Evolutionary conservation across 2,329 filamentous ascomycete species (phyloP).

Genomic region (Capronia coronata): DNA sequence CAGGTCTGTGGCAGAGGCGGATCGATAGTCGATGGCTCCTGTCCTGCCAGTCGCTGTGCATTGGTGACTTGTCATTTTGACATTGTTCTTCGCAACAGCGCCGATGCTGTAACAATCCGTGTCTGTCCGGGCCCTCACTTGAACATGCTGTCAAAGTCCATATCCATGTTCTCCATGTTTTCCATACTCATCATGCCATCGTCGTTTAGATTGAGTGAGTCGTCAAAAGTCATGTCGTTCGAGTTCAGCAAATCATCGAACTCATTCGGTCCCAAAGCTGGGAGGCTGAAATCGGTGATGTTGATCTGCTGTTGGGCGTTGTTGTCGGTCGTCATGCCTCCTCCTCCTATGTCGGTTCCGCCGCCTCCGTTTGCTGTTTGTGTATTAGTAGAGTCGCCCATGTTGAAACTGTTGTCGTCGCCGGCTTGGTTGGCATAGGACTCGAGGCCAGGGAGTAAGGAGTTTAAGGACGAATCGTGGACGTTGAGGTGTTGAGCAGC

Average conservation of each 20-base stretch:
- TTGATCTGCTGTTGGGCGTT: conserved; percentile 9
- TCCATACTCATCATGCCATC: conserved; percentile 30
- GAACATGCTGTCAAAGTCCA: conserved; percentile 27
- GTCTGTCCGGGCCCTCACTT: conserved; percentile 3
- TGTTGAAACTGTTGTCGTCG: conserved; percentile 27
- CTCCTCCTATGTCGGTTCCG: background rate
- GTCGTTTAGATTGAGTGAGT: conserved; percentile 35
- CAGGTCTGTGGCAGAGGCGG: too few relatives aligned
- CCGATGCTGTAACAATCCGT: background rate
- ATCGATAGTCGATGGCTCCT: too few relatives aligned
- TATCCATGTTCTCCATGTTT: conserved; percentile 19
- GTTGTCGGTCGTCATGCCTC: conserved; percentile 3
- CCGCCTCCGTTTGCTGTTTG: conserved; percentile 20
- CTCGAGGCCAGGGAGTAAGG: conserved; percentile 32
- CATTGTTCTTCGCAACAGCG: background rate
- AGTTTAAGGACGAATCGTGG: conserved; percentile 27
- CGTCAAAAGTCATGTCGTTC: conserved; percentile 39
- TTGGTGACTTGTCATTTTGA: too few relatives aligned
- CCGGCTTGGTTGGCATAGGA: conserved; percentile 31
- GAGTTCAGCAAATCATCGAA: conserved; percentile 35
- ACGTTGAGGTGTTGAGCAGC: conserved; percentile 32
- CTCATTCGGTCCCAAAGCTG: conserved; percentile 25
- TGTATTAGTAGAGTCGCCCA: conserved; percentile 30
- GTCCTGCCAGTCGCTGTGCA: too few relatives aligned
- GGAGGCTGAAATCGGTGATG: conserved; percentile 24